A percentile compares a stretch with the other conserved stretches of the same genome.
Conservation (phyloP, 257 asterid genomes). For the Plectranthus barbatus region DNA sequence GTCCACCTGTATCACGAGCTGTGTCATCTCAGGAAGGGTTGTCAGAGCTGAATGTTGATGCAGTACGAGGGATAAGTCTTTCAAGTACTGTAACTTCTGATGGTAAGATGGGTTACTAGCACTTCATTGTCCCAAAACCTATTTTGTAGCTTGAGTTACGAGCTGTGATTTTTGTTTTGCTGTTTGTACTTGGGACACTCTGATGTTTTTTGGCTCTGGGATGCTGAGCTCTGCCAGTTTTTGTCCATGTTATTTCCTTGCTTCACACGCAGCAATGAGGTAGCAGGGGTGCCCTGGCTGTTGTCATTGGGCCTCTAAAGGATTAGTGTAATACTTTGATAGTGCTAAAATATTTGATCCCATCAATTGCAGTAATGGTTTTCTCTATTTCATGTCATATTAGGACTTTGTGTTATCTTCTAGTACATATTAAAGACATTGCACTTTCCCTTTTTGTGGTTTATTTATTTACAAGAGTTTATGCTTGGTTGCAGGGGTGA, state of each 20-base stretch:
- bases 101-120: slow-evolving; percentile 29
- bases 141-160: neutral
- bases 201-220: neutral
- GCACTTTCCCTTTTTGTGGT: too few species aligned
- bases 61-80: slow-evolving; percentile 36
- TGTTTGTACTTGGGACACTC: neutral
- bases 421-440: too few species aligned
- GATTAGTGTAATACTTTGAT: neutral
- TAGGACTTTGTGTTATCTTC: too few species aligned
- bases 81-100: slow-evolving; percentile 36
- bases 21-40: slow-evolving; percentile 63
- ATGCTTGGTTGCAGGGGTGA: slow-evolving; percentile 26
- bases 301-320: too few species aligned
- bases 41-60: slow-evolving; percentile 46
- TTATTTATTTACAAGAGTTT: neutral
- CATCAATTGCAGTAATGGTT: neutral
- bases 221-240: neutral
- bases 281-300: neutral
- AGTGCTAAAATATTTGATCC: neutral
- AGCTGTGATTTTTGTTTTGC: neutral
- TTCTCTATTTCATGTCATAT: neutral
- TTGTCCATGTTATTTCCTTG: neutral
- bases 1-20: slow-evolving; percentile 62
- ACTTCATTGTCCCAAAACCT: neutral
- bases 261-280: neutral